Conservation (phyloP, 2,329 filamentous ascomycete genomes). For the Pseudogymnoascus sp. region DNA sequence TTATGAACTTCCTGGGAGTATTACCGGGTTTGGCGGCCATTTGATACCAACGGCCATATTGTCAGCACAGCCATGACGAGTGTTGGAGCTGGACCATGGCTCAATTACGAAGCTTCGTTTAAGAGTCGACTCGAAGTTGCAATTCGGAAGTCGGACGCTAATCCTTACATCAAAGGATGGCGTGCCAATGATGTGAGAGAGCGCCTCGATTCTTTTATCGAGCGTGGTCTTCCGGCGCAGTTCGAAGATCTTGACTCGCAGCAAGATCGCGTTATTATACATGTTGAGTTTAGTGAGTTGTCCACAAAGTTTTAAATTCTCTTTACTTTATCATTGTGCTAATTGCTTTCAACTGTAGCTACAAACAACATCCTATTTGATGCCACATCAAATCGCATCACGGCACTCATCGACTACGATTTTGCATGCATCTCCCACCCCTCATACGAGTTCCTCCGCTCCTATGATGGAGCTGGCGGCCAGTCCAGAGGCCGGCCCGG, state of each 20-base stretch:
- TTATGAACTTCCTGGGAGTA: slow-evolving; percentile 28
- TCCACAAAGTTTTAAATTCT: neutral
- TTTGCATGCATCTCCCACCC: slow-evolving; percentile 23
- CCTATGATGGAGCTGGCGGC: slow-evolving; percentile 22
- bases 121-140: slow-evolving; percentile 22
- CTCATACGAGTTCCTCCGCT: slow-evolving; percentile 24
- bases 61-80: slow-evolving; percentile 29
- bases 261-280: slow-evolving; percentile 22
- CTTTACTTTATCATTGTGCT: neutral
- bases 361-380: slow-evolving; percentile 27
- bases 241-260: slow-evolving; percentile 18
- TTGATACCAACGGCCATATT: slow-evolving; percentile 27
- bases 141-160: slow-evolving; percentile 24
- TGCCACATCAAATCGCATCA: slow-evolving; percentile 23
- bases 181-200: slow-evolving; percentile 25
- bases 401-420: slow-evolving; percentile 27
- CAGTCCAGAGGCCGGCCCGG: slow-evolving; percentile 23
- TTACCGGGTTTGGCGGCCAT: slow-evolving; percentile 26
- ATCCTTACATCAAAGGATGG: slow-evolving; percentile 28
- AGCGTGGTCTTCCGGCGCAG: slow-evolving; percentile 20
- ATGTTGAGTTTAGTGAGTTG: slow-evolving; percentile 28
- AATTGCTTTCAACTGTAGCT: slow-evolving; percentile 12
- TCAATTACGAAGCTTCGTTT: slow-evolving; percentile 25
- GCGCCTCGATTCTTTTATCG: slow-evolving; percentile 26
- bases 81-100: slow-evolving; percentile 28